Base-by-base conservation (phyloP, 108 stramenopile species). In the Skeletonema costatum region DNA sequence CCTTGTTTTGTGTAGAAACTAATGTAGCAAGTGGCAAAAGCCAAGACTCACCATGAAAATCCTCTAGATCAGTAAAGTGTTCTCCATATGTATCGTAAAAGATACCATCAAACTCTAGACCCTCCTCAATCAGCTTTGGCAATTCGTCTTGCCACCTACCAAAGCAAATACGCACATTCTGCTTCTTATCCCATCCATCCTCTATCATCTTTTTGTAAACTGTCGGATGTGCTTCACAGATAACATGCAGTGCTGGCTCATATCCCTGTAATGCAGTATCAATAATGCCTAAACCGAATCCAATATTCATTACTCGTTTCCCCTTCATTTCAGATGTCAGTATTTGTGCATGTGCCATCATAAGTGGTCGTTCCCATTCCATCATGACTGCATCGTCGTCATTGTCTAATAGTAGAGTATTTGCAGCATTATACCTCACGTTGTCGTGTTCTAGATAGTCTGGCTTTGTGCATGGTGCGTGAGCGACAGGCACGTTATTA, bases 21-120 rank as follows among this genome's bases (percentile, higher is more conserved):
- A 25, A 25, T 25, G 25, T 25, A 11, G 14, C 19, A 4, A 69
- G 75, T 21, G 69, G 33, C 38, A 29, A 16, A 29, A 16, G 9
- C 33, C 3, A 19, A 29, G 50, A 75, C 66, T 67, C 32, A 69
- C 41, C 71, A 75, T 96, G 95, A 83, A 98, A 98, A 38, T 94
- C 93, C 72, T 94, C 92, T 72, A 98, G 74, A 78, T 98, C 97
- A 39, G 86, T 76, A 62, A 92, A 88, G 74, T 95, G 89, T 77
- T 98, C 97, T 2, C 90, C 97, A 77, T 96, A 98, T 14, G 97
- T 98, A 73, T 98, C 97, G 67, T 90, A 98, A 74, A 98, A 98
- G 17, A 97, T 88, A 1, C 88, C 97, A 84, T 98, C 97, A 64
- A 96, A 80, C 46, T 79, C 53, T 5, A 89, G 75, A 16, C 82